Percentiles rank a stretch among this genome's conserved stretches.
Evolutionary conservation across 2,329 filamentous ascomycete species (phyloP).

Genomic region (Scedosporium minutisporum): DNA sequence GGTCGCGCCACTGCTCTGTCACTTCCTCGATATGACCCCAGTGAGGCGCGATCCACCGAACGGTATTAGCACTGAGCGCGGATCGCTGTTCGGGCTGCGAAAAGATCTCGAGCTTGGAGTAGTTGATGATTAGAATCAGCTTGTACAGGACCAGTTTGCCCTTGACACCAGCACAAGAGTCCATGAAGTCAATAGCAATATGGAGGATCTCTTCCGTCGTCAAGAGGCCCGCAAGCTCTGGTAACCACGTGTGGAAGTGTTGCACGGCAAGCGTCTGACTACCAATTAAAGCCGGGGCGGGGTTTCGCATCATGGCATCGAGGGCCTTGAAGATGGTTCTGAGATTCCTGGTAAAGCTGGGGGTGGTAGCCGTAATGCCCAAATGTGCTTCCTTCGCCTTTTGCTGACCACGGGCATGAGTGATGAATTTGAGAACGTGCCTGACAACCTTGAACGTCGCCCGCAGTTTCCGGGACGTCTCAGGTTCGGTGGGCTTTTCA

Average conservation of each 20-base stretch:
- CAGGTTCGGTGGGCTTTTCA: constrained; percentile 70
- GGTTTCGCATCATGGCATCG: constrained; percentile 80
- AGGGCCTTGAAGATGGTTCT: constrained; percentile 83
- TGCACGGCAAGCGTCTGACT: constrained; percentile 93
- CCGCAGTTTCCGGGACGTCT: constrained; percentile 73
- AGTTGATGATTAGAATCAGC: constrained; percentile 84
- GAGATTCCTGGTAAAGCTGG: constrained; percentile 71
- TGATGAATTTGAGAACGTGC: constrained; percentile 90
- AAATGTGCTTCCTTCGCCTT: constrained; percentile 81
- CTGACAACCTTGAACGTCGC: constrained; percentile 91
- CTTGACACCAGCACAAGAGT: constrained; percentile 77
- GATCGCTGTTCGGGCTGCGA: constrained; percentile 65
- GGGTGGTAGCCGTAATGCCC: constrained; percentile 66
- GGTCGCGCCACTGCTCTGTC: constrained; percentile 81
- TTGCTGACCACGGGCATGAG: constrained; percentile 78
- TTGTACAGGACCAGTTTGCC: constrained; percentile 90
- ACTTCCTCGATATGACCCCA: constrained; percentile 72
- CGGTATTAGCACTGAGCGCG: constrained; percentile 68
- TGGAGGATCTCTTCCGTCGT: constrained; percentile 78
- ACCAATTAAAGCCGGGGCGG: constrained; percentile 75
- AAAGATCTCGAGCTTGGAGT: constrained; percentile 75
- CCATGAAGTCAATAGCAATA: constrained; percentile 86
- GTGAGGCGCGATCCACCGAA: constrained; percentile 84
- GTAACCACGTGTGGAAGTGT: constrained; percentile 96
- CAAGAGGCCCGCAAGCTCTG: constrained; percentile 71